These are phyloP conservation scores for Moesziomyces sp. DNA, from an alignment of 1,284 basidiomycete species.

Conservation along the genomic window DNA sequence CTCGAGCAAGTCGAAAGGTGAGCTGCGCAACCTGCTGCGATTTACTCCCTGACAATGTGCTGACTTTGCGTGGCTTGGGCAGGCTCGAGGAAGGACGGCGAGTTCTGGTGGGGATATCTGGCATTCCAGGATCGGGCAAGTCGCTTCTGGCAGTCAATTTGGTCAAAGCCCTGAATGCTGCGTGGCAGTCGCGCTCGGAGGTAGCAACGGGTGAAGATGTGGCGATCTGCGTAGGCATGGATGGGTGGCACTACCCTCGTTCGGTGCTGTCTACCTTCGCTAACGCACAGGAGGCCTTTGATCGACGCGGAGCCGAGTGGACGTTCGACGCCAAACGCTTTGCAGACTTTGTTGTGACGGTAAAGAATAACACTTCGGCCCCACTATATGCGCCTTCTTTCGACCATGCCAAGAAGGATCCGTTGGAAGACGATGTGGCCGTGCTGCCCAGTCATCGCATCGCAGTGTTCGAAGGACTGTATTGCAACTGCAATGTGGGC, in stretches of 20 bases:
- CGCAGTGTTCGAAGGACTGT: slow-evolving; percentile 85
- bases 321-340: slow-evolving; percentile 63
- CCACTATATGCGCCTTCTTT: slow-evolving; percentile 72
- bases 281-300: slow-evolving; percentile 70
- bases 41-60: background rate
- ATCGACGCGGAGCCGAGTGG: slow-evolving; percentile 61
- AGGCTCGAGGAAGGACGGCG: slow-evolving; percentile 72
- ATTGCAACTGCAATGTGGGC: slow-evolving; percentile 77
- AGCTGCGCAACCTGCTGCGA: background rate
- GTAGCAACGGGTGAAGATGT: slow-evolving; percentile 30
- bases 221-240: slow-evolving; percentile 78
- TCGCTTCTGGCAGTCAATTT: slow-evolving; percentile 76
- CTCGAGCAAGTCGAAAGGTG: slow-evolving; percentile 13
- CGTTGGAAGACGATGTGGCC: slow-evolving; percentile 69
- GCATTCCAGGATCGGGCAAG: slow-evolving; percentile 86
- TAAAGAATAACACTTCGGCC: slow-evolving; percentile 9
- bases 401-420: slow-evolving; percentile 75
- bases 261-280: slow-evolving; percentile 75
- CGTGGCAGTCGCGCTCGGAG: background rate
- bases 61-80: slow-evolving; percentile 2
- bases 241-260: slow-evolving; percentile 80
- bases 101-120: slow-evolving; percentile 79
- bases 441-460: slow-evolving; percentile 77
- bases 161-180: slow-evolving; percentile 65
- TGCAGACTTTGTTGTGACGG: slow-evolving; percentile 46